Evolutionary conservation across 805 yeast genomes (phyloP).

Genomic region (Kodamaea lidongshanica): DNA sequence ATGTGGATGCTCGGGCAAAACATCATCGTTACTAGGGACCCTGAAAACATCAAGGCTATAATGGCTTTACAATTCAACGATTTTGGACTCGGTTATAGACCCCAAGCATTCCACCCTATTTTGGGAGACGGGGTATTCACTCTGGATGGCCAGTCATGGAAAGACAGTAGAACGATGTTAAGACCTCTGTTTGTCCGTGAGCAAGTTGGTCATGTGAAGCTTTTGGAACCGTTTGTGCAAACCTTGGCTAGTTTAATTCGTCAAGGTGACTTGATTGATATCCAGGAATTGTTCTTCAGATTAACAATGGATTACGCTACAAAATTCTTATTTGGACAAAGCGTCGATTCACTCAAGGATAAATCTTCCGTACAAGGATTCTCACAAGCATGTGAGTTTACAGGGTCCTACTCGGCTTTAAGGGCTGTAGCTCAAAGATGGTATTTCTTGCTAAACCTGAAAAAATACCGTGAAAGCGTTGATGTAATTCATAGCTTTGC

Average conservation of each 20-base stretch:
- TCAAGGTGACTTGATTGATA: constrained; percentile 22
- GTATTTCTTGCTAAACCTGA: constrained; percentile 11
- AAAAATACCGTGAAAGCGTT: constrained; percentile 11
- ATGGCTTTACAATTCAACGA: constrained; percentile 40
- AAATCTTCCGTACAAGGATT: constrained; percentile 13
- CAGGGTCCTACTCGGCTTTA: constrained; percentile 13
- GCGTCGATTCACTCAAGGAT: constrained; percentile 21
- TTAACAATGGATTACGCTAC: constrained; percentile 32
- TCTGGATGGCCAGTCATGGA: constrained; percentile 39
- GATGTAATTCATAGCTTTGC: constrained; percentile 9
- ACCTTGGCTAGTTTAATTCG: constrained; percentile 25
- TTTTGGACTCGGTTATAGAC: constrained; percentile 34
- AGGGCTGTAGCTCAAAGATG: constrained; percentile 13
- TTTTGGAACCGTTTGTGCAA: constrained; percentile 37
- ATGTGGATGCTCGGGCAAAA: constrained; percentile 15
- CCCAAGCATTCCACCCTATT: constrained; percentile 30
- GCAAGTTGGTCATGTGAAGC: constrained; percentile 35
- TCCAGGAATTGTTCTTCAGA: constrained; percentile 23
- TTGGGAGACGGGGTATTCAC: constrained; percentile 42
- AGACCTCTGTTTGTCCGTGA: constrained; percentile 41
- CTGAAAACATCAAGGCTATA: constrained; percentile 38
- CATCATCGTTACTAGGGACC: constrained; percentile 27
- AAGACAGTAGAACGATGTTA: constrained; percentile 37
- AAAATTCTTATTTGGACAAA: constrained; percentile 34
- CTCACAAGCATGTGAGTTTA: not conserved